A percentile compares a stretch with the other conserved stretches of the same genome.
Conservation (phyloP, 371 early-diverging fungal genomes). For the Mucor ambiguus region DNA sequence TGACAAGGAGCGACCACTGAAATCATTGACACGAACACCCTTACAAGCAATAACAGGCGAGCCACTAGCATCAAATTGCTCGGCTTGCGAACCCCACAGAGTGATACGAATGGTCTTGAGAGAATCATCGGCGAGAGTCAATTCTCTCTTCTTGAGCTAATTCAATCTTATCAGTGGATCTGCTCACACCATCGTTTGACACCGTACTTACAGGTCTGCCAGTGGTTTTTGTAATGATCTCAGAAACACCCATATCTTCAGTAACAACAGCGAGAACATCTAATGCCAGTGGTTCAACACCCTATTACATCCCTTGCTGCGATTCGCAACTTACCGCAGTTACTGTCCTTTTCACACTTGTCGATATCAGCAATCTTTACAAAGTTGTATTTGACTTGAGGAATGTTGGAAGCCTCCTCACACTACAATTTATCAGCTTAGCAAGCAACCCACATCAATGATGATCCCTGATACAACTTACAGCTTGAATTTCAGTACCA, state of each 20-base stretch:
- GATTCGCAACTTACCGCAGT: constrained; percentile 55
- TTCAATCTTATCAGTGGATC: background rate
- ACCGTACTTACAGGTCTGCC: constrained; percentile 60
- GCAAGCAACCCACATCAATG: background rate
- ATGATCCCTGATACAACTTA: constrained; percentile 29
- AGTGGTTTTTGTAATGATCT: constrained; percentile 71
- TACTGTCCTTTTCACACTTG: constrained; percentile 65
- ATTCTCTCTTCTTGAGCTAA: constrained; percentile 83
- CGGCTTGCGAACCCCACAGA: constrained; percentile 90
- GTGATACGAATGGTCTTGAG: constrained; percentile 77
- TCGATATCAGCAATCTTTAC: constrained; percentile 66
- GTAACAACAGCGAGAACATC: constrained; percentile 87
- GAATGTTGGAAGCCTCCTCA: constrained; percentile 59
- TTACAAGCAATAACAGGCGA: constrained; percentile 82
- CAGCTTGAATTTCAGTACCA: constrained; percentile 62
- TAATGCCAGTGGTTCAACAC: constrained; percentile 11
- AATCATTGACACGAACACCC: constrained; percentile 86
- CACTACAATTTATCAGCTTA: constrained; percentile 48
- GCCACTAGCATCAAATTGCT: constrained; percentile 55
- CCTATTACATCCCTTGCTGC: background rate
- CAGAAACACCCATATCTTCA: constrained; percentile 60
- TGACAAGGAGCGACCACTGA: constrained; percentile 79
- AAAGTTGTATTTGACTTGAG: constrained; percentile 71
- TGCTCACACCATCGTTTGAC: background rate
- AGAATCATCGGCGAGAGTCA: constrained; percentile 82